phyloP scores from a whole-genome alignment of 192 early-diverging fungal genomes.

The Haplosporangium gracile region DNA sequence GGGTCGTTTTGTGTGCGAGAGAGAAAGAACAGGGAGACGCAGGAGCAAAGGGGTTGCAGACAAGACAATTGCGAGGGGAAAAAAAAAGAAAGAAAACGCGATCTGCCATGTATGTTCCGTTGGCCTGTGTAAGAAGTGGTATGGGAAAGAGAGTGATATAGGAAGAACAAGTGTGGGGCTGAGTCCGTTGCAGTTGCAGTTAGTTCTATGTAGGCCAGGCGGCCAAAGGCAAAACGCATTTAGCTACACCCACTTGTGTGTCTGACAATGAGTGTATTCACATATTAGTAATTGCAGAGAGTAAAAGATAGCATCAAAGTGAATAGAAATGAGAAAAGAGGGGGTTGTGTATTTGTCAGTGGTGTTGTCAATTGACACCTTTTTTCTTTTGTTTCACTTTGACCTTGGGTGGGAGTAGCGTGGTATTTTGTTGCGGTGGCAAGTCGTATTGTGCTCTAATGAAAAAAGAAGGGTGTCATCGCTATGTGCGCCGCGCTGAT shows the following conservation, averaged over 20 bases:
- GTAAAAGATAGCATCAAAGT: not conserved
- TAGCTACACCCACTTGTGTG: not conserved
- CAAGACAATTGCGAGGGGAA: not conserved
- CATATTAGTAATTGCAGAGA: not conserved
- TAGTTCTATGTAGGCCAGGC: not conserved
- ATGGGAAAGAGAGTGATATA: not conserved
- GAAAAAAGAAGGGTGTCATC: not conserved
- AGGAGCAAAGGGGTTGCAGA: too few species aligned
- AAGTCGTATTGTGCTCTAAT: not conserved
- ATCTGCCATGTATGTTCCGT: not conserved
- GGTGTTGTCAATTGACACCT: not conserved
- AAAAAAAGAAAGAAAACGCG: not conserved
- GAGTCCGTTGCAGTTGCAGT: not conserved
- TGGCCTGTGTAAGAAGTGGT: not conserved
- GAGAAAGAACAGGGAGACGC: too few species aligned
- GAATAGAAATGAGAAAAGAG: not conserved
- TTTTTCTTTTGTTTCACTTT: not conserved
- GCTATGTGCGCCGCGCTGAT: not conserved
- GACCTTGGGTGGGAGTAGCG: not conserved
- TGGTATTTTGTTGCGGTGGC: too few species aligned
- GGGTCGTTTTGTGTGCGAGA: too few species aligned
- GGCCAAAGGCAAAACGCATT: slow-evolving; percentile 26
- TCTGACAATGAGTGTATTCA: not conserved
- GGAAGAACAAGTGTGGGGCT: not conserved
- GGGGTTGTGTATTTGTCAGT: not conserved